Conservation (phyloP, 495 filamentous ascomycete genomes). For the Neurospora sp. region DNA sequence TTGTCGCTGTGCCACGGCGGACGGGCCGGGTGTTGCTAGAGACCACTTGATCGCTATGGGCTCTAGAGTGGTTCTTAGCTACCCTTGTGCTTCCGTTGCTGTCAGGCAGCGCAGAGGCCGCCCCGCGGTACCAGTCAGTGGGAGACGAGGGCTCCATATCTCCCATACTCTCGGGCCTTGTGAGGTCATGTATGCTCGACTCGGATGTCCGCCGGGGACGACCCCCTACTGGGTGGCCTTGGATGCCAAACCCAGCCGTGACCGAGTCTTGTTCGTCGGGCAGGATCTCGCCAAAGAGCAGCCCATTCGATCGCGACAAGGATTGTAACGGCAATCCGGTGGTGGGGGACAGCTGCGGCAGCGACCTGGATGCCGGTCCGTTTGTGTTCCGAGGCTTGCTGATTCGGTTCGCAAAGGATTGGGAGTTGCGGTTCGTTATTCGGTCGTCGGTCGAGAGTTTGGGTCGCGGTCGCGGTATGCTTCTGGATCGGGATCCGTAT, state of each 20-base stretch:
- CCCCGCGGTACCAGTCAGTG: constrained; percentile 43
- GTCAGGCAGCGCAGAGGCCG: constrained; percentile 21
- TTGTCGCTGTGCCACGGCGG: constrained; percentile 6
- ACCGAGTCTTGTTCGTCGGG: constrained; percentile 30
- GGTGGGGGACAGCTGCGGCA: constrained; percentile 19
- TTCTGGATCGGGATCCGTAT: neutral
- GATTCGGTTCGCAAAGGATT: constrained; percentile 44
- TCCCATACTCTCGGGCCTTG: constrained; percentile 15
- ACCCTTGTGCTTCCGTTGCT: constrained; percentile 10
- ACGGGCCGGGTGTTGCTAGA: constrained; percentile 17
- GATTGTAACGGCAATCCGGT: neutral
- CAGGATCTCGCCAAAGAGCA: constrained; percentile 45
- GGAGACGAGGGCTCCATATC: constrained; percentile 40
- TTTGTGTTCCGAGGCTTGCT: constrained; percentile 34
- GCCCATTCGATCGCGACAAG: constrained; percentile 17
- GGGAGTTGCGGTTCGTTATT: constrained; percentile 22
- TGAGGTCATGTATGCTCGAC: constrained; percentile 27
- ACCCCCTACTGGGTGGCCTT: constrained; percentile 6
- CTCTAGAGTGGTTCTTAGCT: constrained; percentile 32
- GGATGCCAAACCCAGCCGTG: constrained; percentile 41
- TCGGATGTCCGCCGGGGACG: constrained; percentile 38
- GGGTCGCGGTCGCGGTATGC: neutral
- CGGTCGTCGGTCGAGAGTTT: neutral
- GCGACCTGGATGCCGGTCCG: constrained; percentile 34
- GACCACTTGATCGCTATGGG: constrained; percentile 39